Evolutionary conservation across 208 protist genomes (phyloP), one percentile per base, ranked within the genome.

Genomic region (Phytomonas sp.): DNA sequence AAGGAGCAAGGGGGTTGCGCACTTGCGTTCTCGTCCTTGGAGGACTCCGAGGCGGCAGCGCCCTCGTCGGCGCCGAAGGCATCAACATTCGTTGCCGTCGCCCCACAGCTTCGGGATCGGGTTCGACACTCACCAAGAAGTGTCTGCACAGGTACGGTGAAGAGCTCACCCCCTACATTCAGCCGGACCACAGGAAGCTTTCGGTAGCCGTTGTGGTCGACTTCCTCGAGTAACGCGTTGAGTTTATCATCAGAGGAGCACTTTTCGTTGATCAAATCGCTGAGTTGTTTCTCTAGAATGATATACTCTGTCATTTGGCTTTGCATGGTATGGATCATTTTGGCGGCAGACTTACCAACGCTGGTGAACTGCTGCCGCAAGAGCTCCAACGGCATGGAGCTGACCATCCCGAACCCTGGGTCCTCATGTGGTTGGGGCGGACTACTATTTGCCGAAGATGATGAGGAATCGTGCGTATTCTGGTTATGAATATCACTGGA

Each of bases 81-180:
- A 82, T 71, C 78, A 80, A 60, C 72, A 80, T 0, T 64, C 68
- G 43, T 65, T 59, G 51, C 76, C 76, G 31, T 76, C 74, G 43
- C 66, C 15, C 60, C 60, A 23, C 60, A 62, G 60, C 60, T 11
- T 23, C 29, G 15, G 15, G 60, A n/a, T 9, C 31, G 8, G 15
- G 53, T 60, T 20, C 43, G 43, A 23, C 87, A 79, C 23, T 67
- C 74, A 26, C 67, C 69, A 4, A 92, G 73, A 4, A 96, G 70
- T 0, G 88, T 89, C 32, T 67, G 34, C 23, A 88, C 40, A 28
- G 85, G 85, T 8, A 96, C 87, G 5, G 75, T 83, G 70, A 96
- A 96, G 13, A 75, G 62, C 36, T 92, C 83, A 63, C 88, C 91
- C 15, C 91, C 91, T 26, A 96, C 87, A 67, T 94, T 94, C 26